Conservation (phyloP, 2,329 filamentous ascomycete genomes). For the Verticillium dahliae region DNA sequence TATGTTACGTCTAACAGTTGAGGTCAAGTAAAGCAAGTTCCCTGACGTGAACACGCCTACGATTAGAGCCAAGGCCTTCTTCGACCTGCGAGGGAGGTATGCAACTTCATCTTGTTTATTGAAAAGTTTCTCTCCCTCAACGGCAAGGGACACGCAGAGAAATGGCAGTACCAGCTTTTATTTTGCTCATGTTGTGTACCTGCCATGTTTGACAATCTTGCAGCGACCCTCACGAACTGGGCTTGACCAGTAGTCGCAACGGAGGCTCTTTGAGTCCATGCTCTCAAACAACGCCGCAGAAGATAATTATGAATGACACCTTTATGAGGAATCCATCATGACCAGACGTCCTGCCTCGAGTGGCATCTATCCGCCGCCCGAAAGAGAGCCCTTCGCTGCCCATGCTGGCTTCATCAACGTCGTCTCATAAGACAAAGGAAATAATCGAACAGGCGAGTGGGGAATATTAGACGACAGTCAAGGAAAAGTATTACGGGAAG, state of each 20-base stretch:
- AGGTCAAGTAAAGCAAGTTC: constrained; percentile 64
- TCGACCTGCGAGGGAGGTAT: constrained; percentile 57
- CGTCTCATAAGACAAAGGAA: not conserved
- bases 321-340: not conserved
- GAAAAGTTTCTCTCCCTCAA: constrained; percentile 59
- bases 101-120: constrained; percentile 59
- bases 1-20: constrained; percentile 32
- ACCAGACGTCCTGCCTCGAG: not conserved
- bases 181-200: not conserved
- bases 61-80: constrained; percentile 50
- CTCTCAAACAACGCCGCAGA: not conserved
- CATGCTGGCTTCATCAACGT: not conserved
- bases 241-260: not conserved
- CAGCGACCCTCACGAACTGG: not conserved
- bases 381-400: not conserved
- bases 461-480: not conserved
- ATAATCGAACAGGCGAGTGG: not conserved
- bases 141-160: constrained; percentile 18
- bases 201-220: not conserved
- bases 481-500: not conserved
- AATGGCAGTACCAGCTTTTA: not conserved
- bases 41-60: constrained; percentile 64
- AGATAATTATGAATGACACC: not conserved
- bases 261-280: not conserved
- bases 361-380: not conserved